Conservation (phyloP, 139 green algal genomes). For the Micractinium sp. region DNA sequence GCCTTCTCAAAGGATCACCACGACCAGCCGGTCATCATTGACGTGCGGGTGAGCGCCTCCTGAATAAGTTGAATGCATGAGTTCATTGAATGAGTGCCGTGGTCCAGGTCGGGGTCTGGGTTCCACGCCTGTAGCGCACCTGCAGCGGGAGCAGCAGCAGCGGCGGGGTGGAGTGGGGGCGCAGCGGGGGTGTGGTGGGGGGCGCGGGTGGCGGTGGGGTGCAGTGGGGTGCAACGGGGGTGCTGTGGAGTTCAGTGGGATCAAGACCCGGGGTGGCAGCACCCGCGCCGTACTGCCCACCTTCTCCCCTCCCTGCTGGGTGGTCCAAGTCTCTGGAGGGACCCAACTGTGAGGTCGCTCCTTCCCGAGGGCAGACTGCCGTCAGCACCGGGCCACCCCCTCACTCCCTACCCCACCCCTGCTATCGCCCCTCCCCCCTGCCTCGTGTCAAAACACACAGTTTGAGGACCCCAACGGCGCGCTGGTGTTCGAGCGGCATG, state of each 20-base stretch:
- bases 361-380: too few species aligned
- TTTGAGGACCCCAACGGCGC: conserved; percentile 37
- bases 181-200: too few species aligned
- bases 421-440: not conserved
- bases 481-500: conserved; percentile 38
- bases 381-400: not conserved
- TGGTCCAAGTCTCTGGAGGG: too few species aligned
- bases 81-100: not conserved
- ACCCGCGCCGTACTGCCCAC: not conserved
- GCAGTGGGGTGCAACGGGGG: too few species aligned
- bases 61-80: not conserved
- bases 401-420: not conserved
- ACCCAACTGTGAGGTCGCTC: too few species aligned
- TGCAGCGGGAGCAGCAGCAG: too few species aligned
- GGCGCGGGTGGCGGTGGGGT: too few species aligned
- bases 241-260: too few species aligned
- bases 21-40: conserved; percentile 12
- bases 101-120: too few species aligned
- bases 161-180: too few species aligned
- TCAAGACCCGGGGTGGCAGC: too few species aligned
- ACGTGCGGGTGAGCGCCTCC: conserved; percentile 7
- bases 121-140: too few species aligned
- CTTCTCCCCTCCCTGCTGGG: not conserved
- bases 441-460: not conserved
- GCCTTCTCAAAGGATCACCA: conserved; percentile 15